phyloP scores from a whole-genome alignment of 495 filamentous ascomycete species.

The Podospora tetraspora region DNA sequence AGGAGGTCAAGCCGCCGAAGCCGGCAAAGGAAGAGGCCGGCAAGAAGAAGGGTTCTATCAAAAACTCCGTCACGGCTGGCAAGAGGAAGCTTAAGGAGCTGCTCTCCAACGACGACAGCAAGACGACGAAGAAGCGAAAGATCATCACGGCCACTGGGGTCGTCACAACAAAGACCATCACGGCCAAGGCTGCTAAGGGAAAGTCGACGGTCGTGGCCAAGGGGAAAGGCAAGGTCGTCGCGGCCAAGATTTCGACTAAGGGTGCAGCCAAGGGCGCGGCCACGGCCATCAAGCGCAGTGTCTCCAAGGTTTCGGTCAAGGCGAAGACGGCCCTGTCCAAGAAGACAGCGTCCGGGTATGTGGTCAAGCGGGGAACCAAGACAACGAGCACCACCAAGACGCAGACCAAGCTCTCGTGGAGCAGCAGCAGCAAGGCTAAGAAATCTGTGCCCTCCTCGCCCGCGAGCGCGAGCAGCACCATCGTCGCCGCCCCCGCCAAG shows the following conservation, averaged over 20 bases:
- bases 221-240: constrained; percentile 10
- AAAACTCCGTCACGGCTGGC: constrained; percentile 16
- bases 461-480: constrained; percentile 7
- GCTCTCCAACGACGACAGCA: constrained; percentile 17
- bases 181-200: constrained; percentile 18
- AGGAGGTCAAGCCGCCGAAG: constrained; percentile 47
- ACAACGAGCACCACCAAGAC: constrained; percentile 16
- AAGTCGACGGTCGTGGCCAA: constrained; percentile 21
- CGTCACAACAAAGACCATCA: constrained; percentile 16
- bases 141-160: constrained; percentile 22
- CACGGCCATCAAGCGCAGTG: constrained; percentile 33
- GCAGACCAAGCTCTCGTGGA: constrained; percentile 6
- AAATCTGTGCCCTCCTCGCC: neutral
- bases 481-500: constrained; percentile 22
- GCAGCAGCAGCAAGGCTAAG: constrained; percentile 12
- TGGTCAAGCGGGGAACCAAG: neutral
- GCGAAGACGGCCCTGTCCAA: constrained; percentile 24
- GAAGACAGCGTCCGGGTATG: constrained; percentile 4
- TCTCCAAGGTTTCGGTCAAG: constrained; percentile 36
- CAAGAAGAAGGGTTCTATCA: constrained; percentile 22
- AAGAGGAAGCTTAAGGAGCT: constrained; percentile 34
- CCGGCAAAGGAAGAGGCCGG: constrained; percentile 20
- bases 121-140: constrained; percentile 27
- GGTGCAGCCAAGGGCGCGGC: constrained; percentile 26
- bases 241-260: constrained; percentile 23